Base-by-base conservation (phyloP, 768 basidiomycete genomes). In the Phanerodontia chrysosporium region DNA sequence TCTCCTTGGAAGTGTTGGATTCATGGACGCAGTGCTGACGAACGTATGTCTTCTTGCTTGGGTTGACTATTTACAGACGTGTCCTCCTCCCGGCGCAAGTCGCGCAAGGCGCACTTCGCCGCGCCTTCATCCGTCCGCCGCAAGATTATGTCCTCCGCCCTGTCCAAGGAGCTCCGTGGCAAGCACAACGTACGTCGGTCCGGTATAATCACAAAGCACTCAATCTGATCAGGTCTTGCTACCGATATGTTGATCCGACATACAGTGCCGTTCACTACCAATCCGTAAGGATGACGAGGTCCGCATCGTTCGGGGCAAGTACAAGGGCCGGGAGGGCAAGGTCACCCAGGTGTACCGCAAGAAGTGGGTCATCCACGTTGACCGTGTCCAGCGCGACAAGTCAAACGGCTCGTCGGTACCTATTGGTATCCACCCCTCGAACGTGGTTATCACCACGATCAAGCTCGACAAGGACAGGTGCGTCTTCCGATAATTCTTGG, bases 271-370 rank as follows among this genome's bases (percentile, higher is more conserved):
- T 65, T 92, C 95, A 59, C 78, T 98, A 61, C 94, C 97, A 57
- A 85, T 98, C 70, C 90, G 97, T 72, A 98, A 98, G 76, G 96
- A 98, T 68, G 96, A 99, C 74, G 96, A 98, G 78, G 96, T 98
- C 64, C 81, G 89, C 71, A 94, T 99, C 68, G 92, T 98, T 61
- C 85, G 96, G 64, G 96, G 96, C 58, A 95, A 96, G 76, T 95
- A 97, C 85, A 97, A 97, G 83, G 96, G 97, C 53, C 86, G 95
- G 72, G 96, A 99, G 82, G 96, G 96, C 70, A 98, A 98, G 80
- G 87, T 99, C 63, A 92, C 92, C 60, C 89, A 95, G 77, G 95
- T 98, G 64, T 96, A 95, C 84, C 90, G 95, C 75, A 96, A 96
- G 87, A 95, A 96, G 76, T 98, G 92, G 91, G 92, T 98, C 57